Base-by-base conservation (phyloP, 2,329 filamentous ascomycete species). In the Neurospora crassa region DNA sequence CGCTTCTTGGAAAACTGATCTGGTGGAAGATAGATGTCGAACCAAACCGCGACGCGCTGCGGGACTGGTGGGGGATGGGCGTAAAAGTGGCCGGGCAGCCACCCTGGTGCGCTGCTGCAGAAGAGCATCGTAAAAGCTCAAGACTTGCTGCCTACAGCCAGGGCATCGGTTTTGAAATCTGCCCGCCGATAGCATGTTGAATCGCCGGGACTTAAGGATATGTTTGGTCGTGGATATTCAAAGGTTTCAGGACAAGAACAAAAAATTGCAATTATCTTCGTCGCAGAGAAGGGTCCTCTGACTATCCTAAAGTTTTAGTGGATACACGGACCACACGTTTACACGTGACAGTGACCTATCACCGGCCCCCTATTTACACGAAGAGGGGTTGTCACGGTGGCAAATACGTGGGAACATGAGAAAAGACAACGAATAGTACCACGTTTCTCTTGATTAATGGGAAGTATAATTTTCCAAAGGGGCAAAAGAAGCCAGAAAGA, bases 181-280 rank as follows among this genome's bases (percentile, higher is more conserved):
- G 45, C 79, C 75, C n/a, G 79, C 80, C 69, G 81, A 79, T 72
- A 83, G 74, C 81, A 83, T 83, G 40, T 67, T 77, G 70, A 53
- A 29, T 73, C 47, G 70, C 68, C 40, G 72, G 71, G 29, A 68
- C 29, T 63, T 70, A 7, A 34, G 29, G 29, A 63, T 63, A 37
- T 63, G 24, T 63, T 29, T 63, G 29, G 14, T 37, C 3, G 47
- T 34, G 47, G 14, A 16, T 59, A 10, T 34, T 59, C 24, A 37
- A 37, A 63, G 29, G 24, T 63, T 37, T 63, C 53, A 11, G 24
- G 24, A 18, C 53, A 11, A 14, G 24, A 18, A 37, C 53, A 63
- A 63, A 63, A 63, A 63, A 29, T 34, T 59, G 47, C 29, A 29
- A 29, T 0, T 29, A 8, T 53, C 47, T 29, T 53, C 45, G 24